phyloP scores from a whole-genome alignment of 176 grass and related monocot genomes.

The Carex pumila region DNA sequence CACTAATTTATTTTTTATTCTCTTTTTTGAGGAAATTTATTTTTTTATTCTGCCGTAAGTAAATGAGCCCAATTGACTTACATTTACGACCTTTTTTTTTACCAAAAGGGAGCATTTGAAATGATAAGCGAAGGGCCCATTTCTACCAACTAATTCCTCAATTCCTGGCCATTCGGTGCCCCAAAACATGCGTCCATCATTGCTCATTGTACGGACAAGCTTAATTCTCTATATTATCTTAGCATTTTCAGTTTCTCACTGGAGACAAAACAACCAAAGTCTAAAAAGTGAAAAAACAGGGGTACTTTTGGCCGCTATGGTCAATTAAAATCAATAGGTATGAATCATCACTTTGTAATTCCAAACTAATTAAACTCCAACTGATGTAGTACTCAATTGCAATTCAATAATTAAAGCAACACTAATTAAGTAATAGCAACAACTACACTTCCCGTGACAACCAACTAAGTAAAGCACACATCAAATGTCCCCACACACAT shows the following conservation, averaged over 20 bases:
- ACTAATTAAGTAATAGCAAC: background rate
- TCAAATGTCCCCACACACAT: background rate
- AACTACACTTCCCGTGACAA: constrained; percentile 6
- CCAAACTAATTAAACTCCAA: background rate
- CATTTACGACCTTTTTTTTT: background rate
- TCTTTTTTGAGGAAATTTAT: background rate
- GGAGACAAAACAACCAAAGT: background rate
- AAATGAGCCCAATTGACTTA: background rate
- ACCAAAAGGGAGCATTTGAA: background rate
- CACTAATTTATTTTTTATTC: background rate
- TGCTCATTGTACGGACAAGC: constrained; percentile 18
- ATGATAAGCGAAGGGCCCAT: constrained; percentile 18
- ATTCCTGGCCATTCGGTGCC: constrained; percentile 4
- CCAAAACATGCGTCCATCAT: constrained; percentile 12
- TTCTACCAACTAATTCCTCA: constrained; percentile 12
- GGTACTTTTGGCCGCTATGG: background rate
- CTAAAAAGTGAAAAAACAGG: background rate
- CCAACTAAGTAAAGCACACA: background rate
- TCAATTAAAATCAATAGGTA: background rate
- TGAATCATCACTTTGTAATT: constrained; percentile 3
- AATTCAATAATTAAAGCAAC: constrained; percentile 4
- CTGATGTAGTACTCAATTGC: background rate
- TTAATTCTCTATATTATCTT: background rate
- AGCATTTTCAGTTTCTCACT: constrained; percentile 6
- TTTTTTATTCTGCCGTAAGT: background rate